Conservation (phyloP, 2,329 filamentous ascomycete species). For the Drechslerella dactyloides region DNA sequence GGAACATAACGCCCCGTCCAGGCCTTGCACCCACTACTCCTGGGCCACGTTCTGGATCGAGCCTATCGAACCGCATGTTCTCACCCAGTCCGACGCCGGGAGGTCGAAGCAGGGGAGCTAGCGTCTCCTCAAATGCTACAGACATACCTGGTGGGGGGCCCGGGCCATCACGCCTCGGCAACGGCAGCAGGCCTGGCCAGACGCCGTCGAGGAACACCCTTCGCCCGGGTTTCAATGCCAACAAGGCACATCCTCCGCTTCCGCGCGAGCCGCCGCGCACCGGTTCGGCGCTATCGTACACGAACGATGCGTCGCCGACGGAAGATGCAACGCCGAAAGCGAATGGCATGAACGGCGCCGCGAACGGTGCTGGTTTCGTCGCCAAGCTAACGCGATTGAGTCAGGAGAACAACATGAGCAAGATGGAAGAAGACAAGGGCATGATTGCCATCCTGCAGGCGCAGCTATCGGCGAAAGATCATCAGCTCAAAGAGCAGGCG, state of each 20-base stretch:
- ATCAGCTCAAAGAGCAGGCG: constrained; percentile 86
- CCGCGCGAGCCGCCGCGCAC: constrained; percentile 19
- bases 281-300: constrained; percentile 31
- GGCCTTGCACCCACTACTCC: constrained; percentile 52
- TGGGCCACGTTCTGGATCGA: constrained; percentile 53
- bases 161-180: background rate
- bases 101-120: constrained; percentile 47
- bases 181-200: constrained; percentile 5
- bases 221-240: constrained; percentile 26
- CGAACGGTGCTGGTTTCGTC: constrained; percentile 18
- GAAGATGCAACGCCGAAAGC: constrained; percentile 25
- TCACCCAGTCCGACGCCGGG: constrained; percentile 53
- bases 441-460: constrained; percentile 75
- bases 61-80: constrained; percentile 53
- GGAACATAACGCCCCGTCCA: constrained; percentile 45
- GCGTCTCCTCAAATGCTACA: constrained; percentile 51
- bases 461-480: constrained; percentile 82
- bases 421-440: constrained; percentile 63
- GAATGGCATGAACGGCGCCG: constrained; percentile 9
- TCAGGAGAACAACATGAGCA: constrained; percentile 53
- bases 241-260: constrained; percentile 18
- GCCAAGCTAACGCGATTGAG: constrained; percentile 55
- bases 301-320: constrained; percentile 26
- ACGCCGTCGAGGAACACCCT: constrained; percentile 22
- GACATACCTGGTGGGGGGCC: constrained; percentile 56